Evolutionary conservation across 2,329 filamentous ascomycete species (phyloP), one percentile per base, ranked within the genome.

Genomic region (Cordyceps cateniannulata): DNA sequence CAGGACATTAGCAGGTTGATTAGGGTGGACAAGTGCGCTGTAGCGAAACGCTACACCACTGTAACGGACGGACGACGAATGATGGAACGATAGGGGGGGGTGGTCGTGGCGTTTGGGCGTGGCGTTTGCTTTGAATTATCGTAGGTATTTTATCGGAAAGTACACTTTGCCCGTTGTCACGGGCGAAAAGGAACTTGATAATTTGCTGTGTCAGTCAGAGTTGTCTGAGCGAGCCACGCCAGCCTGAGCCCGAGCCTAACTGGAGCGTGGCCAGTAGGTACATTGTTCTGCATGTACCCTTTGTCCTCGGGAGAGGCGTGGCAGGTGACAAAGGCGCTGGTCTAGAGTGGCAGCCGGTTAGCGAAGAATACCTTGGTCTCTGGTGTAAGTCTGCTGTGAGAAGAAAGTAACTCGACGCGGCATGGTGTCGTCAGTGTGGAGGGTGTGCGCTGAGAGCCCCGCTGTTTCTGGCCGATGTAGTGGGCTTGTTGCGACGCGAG

Each of bases 401-500:
- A 42, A 1, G 4, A 14, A 42, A 42, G 38, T 42, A 42, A 14
- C 52, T 12, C 27, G 24, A 57, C 47, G 52, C 59, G 59, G 57
- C 27, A 56, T 61, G 52, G 53, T 61, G 59, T 61, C 59, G 59
- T 61, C 59, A 61, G 32, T 22, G 27, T 54, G 58, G 50, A 59
- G 58, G 58, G 58, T n/a, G 58, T 60, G 58, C 25, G 10, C 29
- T 24, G 10, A 22, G 10, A 10, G 48, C 45, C 56, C 47, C 56
- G 25, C 56, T 59, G n/a, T 59, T 52, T 51, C 44, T 40, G 38
- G 58, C 49, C 35, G 45, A 56, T 61, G 59, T 45, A 61, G 59
- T 56, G 59, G 45, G n/a, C 35, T 6, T 9, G 6, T 18, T 18
- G 20, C 32, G 35, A 38, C 55, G 35, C 24, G 35, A 50, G 55